Conservation (phyloP, 371 early-diverging fungal genomes). For the Phascolomyces articulosus region DNA sequence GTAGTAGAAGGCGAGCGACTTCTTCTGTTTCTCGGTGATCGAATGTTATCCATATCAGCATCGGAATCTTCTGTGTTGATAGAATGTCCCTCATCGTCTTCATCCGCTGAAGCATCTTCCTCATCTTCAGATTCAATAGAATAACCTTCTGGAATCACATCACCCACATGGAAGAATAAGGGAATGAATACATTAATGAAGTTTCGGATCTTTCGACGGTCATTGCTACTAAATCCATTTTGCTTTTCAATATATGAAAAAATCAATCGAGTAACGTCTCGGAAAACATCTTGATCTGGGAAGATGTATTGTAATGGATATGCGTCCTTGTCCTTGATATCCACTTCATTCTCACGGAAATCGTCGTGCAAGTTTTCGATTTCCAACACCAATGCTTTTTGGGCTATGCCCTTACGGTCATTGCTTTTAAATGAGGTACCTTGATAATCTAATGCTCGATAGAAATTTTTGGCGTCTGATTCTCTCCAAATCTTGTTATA, state of each 20-base stretch:
- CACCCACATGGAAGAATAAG: conserved; percentile 67
- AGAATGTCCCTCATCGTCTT: conserved; percentile 40
- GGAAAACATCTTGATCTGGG: conserved; percentile 61
- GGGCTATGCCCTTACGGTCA: conserved; percentile 82
- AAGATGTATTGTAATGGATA: conserved; percentile 72
- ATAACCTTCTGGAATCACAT: conserved; percentile 33
- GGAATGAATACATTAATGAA: conserved; percentile 74
- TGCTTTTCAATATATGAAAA: conserved; percentile 57
- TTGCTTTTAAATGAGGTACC: conserved; percentile 85
- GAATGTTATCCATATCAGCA: conserved; percentile 22
- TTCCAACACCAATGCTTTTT: conserved; percentile 79
- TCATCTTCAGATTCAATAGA: conserved; percentile 27
- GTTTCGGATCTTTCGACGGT: conserved; percentile 68
- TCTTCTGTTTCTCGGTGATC: conserved; percentile 32
- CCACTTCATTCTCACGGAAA: conserved; percentile 33
- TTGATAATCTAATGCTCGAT: conserved; percentile 96
- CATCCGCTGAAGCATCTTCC: conserved; percentile 36
- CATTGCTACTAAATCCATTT: conserved; percentile 53
- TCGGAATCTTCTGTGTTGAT: conserved; percentile 44
- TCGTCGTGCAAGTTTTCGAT: conserved; percentile 73
- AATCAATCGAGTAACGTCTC: conserved; percentile 64
- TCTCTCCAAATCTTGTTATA: conserved; percentile 98
- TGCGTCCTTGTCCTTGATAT: conserved; percentile 10
- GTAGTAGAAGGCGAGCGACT: conserved; percentile 19
- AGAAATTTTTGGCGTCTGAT: conserved; percentile 91